These are phyloP conservation scores for Penicillium soppii DNA, from an alignment of 495 filamentous ascomycete species.

Conservation along the genomic window DNA sequence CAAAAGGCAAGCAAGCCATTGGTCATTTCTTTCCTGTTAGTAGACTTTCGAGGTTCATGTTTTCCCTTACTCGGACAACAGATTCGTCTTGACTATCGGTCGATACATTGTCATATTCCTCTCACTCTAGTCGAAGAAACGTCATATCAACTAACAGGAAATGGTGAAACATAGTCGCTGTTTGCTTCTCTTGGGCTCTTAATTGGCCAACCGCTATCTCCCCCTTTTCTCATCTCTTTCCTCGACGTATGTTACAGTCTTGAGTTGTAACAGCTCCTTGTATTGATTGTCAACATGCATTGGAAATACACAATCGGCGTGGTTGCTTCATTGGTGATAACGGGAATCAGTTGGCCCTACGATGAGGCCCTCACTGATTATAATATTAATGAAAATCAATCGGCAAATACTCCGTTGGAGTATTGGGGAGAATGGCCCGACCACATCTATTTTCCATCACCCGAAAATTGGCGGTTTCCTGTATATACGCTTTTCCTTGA, in stretches of 20 bases:
- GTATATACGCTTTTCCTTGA: conserved; percentile 72
- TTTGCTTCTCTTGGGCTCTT: neutral
- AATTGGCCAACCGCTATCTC: neutral
- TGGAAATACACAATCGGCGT: conserved; percentile 28
- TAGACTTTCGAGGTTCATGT: neutral
- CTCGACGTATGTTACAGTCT: conserved; percentile 7
- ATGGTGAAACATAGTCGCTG: neutral
- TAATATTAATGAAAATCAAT: conserved; percentile 63
- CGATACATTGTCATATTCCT: neutral
- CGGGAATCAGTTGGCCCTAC: conserved; percentile 51
- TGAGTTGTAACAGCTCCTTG: neutral
- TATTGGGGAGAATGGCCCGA: conserved; percentile 62
- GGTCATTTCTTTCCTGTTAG: neutral
- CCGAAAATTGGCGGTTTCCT: conserved; percentile 68
- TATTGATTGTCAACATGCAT: conserved; percentile 30
- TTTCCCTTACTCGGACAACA: neutral
- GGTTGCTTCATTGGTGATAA: conserved; percentile 27
- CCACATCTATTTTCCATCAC: conserved; percentile 57
- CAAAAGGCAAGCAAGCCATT: neutral
- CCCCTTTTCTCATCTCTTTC: neutral
- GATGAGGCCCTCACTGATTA: conserved; percentile 52
- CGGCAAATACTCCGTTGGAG: conserved; percentile 57
- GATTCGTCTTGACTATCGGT: neutral
- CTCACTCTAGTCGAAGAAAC: neutral
- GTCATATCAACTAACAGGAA: neutral